A percentile compares a stretch with the other conserved stretches of the same genome.
phyloP scores from a whole-genome alignment of 345 rosid genomes.

The Odontarrhena argentea region DNA sequence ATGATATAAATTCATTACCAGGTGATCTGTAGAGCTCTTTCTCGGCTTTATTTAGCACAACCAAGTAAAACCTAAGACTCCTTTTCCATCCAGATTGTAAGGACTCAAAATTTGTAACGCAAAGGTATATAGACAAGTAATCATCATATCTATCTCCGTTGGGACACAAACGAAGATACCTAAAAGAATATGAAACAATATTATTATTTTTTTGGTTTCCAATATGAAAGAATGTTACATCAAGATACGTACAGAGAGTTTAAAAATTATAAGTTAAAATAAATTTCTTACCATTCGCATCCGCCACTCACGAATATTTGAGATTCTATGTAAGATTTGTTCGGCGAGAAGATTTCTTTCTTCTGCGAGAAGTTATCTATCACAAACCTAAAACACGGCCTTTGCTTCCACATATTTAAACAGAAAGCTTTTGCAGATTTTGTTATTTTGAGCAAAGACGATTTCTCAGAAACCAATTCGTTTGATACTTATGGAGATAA shows the following conservation, averaged over 20 bases:
- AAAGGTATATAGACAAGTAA: background rate
- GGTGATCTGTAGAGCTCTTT: conserved; percentile 18
- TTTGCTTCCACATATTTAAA: background rate
- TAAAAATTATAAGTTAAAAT: no score
- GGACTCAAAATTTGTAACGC: background rate
- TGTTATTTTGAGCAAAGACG: background rate
- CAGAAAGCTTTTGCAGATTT: background rate
- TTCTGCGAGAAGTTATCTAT: background rate
- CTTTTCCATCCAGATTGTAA: conserved; percentile 13
- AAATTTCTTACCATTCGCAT: conserved; percentile 25
- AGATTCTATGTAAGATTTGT: background rate
- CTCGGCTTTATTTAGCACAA: conserved; percentile 7
- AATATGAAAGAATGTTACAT: no score
- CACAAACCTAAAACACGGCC: conserved; percentile 14
- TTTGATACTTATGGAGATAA: background rate
- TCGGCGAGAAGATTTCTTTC: background rate
- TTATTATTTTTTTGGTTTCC: no score
- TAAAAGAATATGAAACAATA: background rate
- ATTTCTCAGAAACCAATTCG: no score
- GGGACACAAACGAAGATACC: background rate
- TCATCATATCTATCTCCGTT: background rate
- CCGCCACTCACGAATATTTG: background rate
- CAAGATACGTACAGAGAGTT: no score
- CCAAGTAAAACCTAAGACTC: background rate
- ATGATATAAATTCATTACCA: background rate